A percentile compares a stretch with the other conserved stretches of the same genome.
Evolutionary conservation across 129 eudicot species (phyloP).

Genomic region (Helichrysum umbraculigerum): DNA sequence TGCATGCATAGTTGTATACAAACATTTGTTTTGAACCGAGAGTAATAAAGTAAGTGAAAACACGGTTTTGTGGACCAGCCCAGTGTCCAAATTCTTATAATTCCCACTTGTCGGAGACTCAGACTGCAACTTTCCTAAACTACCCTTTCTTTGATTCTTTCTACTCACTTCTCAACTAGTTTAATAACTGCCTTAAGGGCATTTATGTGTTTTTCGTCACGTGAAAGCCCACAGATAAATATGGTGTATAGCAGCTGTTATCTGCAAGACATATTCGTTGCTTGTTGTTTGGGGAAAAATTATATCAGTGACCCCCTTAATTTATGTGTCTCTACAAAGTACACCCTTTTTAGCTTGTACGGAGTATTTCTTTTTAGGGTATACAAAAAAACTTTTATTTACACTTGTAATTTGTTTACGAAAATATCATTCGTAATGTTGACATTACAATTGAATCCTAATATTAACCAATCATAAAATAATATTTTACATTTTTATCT

Average conservation of each 20-base stretch:
- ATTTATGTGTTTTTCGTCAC: slow-evolving; percentile 6
- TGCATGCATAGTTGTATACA: neutral
- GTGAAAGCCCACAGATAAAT: slow-evolving; percentile 11
- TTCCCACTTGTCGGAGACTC: slow-evolving; percentile 33
- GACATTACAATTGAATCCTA: too few relatives aligned
- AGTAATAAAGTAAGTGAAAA: neutral
- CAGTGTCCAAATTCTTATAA: slow-evolving; percentile 22
- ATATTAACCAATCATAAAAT: too few relatives aligned
- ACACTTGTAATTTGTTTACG: neutral
- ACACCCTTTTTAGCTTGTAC: slow-evolving; percentile 14
- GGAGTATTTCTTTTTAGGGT: neutral
- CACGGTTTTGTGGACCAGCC: slow-evolving; percentile 22
- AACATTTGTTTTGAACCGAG: neutral
- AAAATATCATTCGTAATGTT: too few relatives aligned
- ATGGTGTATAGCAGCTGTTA: slow-evolving; percentile 24
- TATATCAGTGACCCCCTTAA: slow-evolving; percentile 1
- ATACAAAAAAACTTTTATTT: neutral
- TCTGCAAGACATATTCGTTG: slow-evolving; percentile 29
- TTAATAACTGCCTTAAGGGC: neutral
- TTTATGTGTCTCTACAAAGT: neutral
- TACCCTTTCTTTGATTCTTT: slow-evolving; percentile 23
- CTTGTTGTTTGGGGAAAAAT: slow-evolving; percentile 7
- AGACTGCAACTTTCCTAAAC: neutral
- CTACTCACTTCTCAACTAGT: neutral
- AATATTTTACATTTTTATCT: too few relatives aligned